Evolutionary conservation across 2,329 filamentous ascomycete genomes (phyloP), one percentile per base, ranked within the genome.

Genomic region (Zasmidium cellare): DNA sequence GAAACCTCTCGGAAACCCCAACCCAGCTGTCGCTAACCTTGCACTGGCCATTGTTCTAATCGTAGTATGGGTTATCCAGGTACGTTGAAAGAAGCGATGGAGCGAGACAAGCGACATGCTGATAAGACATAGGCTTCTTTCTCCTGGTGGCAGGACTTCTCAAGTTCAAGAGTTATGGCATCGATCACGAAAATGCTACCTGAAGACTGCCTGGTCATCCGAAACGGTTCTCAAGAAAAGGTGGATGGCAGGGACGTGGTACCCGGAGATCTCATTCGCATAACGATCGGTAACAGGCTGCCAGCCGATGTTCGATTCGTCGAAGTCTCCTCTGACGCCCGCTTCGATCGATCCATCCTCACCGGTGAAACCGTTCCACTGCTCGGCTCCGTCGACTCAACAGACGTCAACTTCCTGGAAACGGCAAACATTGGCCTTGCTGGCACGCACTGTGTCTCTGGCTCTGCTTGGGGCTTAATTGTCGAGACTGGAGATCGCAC

Each of bases 151-250:
- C 77, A 79, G 61, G 89, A 92, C 70, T 92, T 88, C 84, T 90
- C 88, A 1, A 89, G 87, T 0, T 88, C 58, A 84, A 1, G 35
- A 3, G 88, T 91, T 55, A 92, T 92, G 90, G 84, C 85, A 18
- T 90, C 87, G 0, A 92, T 92, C 70, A 89, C 87, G 49, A 87
- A 83, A 18, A 90, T 92, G 88, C 79, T 92, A n/a, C 89, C 89
- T 0, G 88, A 91, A 65, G 80, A 85, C 58, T 90, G 87, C 65
- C 76, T 86, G 23, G 80, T 89, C 7, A 74, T 88, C 6, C 83
- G 89, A 19, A 83, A 89, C 62, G 82, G 85, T 1, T 67, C 71
- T 2, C 77, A 82, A 60, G 57, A 66, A 46, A 59, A 65, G 19
- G 68, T 59, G 9, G 67, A 72, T 18, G 70, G 69, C 16, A 61